These are phyloP conservation scores for Herpotrichia juniperi DNA, from an alignment of 2,329 filamentous ascomycete genomes.

Conservation along the genomic window DNA sequence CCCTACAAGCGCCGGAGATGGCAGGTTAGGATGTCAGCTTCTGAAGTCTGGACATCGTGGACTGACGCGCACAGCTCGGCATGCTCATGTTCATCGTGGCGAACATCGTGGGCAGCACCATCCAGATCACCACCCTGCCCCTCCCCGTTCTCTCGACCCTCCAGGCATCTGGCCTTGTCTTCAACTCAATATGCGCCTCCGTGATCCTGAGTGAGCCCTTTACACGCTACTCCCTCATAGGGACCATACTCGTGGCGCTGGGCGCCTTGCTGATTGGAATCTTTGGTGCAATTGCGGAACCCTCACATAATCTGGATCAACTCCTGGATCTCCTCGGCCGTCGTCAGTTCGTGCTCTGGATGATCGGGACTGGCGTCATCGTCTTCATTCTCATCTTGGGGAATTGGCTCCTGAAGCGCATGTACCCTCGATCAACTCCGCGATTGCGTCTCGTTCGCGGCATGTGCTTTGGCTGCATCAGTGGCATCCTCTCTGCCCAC, in stretches of 20 bases:
- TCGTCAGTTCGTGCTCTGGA: slow-evolving; percentile 84
- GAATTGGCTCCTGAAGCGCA: slow-evolving; percentile 44
- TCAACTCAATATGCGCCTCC: slow-evolving; percentile 97
- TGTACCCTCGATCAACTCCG: slow-evolving; percentile 56
- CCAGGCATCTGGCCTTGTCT: slow-evolving; percentile 94
- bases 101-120: slow-evolving; percentile 92
- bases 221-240: slow-evolving; percentile 88
- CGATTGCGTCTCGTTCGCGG: slow-evolving; percentile 79
- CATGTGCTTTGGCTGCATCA: slow-evolving; percentile 83
- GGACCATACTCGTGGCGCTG: slow-evolving; percentile 83
- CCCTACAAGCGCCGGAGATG: slow-evolving; percentile 90
- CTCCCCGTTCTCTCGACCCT: slow-evolving; percentile 93
- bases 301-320: slow-evolving; percentile 85
- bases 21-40: slow-evolving; percentile 64
- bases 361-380: slow-evolving; percentile 77
- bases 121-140: slow-evolving; percentile 95
- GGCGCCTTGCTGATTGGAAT: slow-evolving; percentile 92
- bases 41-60: neutral
- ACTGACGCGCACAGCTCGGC: slow-evolving; percentile 61
- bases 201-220: slow-evolving; percentile 92
- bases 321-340: slow-evolving; percentile 76
- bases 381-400: slow-evolving; percentile 70
- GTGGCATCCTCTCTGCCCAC: slow-evolving; percentile 92
- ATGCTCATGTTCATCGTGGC: slow-evolving; percentile 97
- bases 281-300: slow-evolving; percentile 92